Evolutionary conservation across 495 filamentous ascomycete genomes (phyloP).

Genomic region (Penicillium verhagenii): DNA sequence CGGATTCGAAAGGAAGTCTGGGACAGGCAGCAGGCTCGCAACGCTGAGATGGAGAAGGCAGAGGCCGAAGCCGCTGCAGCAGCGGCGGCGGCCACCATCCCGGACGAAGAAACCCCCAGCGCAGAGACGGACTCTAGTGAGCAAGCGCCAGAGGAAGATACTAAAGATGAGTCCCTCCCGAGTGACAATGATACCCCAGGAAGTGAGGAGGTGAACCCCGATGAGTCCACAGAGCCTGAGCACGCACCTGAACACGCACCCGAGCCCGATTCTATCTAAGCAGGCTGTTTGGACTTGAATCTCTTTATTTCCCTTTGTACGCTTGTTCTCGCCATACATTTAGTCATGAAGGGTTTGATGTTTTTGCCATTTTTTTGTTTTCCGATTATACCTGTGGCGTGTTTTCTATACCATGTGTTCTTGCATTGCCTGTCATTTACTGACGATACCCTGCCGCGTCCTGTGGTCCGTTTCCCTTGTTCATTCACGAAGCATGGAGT

Average conservation of each 20-base stretch:
- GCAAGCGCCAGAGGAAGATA: conserved; percentile 1
- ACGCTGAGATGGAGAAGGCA: conserved; percentile 40
- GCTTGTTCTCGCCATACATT: neutral
- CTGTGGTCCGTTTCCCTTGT: conserved; percentile 17
- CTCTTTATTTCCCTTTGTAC: neutral
- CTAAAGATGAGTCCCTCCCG: neutral
- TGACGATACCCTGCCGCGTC: conserved; percentile 32
- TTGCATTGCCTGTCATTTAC: conserved; percentile 19
- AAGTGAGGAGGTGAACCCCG: conserved; percentile 9
- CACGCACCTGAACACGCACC: neutral
- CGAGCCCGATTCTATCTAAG: conserved; percentile 3
- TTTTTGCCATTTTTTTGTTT: conserved; percentile 10
- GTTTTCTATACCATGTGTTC: conserved; percentile 13
- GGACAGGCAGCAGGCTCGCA: conserved; percentile 61
- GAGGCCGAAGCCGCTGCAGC: conserved; percentile 28
- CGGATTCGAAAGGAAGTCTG: conserved; percentile 80
- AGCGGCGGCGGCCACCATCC: conserved; percentile 10
- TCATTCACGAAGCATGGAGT: conserved; percentile 13
- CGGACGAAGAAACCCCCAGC: conserved; percentile 17
- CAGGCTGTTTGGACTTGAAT: neutral
- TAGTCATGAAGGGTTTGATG: conserved; percentile 1
- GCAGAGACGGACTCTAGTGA: conserved; percentile 6
- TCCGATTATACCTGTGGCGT: conserved; percentile 20
- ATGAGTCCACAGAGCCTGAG: conserved; percentile 3
- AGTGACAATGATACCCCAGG: conserved; percentile 1